Evolutionary conservation across 129 eudicot species (phyloP).

Genomic region (Scalesia atractyloides): DNA sequence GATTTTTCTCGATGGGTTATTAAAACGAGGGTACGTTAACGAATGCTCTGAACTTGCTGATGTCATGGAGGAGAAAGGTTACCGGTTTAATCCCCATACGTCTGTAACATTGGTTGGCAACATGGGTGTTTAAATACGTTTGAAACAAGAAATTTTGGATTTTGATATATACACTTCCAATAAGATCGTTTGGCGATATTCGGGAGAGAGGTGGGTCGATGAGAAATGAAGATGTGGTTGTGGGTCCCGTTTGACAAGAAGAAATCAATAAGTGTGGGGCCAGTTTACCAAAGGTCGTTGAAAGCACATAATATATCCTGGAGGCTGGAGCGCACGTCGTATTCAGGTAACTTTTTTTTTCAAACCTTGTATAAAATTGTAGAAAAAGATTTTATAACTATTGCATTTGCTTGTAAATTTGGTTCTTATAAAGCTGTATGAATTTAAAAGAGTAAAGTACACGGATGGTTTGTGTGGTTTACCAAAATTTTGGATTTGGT

Average conservation of each 20-base stretch:
- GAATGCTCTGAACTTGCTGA: constrained; percentile 61
- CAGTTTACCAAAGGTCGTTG: constrained; percentile 8
- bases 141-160: constrained; percentile 13
- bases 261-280: constrained; percentile 2
- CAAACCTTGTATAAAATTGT: not conserved
- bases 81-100: constrained; percentile 55
- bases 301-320: constrained; percentile 22
- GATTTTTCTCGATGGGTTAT: constrained; percentile 74
- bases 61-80: constrained; percentile 69
- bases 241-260: constrained; percentile 1
- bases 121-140: constrained; percentile 21
- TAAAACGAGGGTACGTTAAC: constrained; percentile 56
- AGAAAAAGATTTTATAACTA: not conserved
- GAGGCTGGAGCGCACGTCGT: constrained; percentile 1
- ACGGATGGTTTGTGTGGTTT: no score
- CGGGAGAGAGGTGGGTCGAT: not conserved
- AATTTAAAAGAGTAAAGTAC: no score
- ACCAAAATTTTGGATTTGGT: no score
- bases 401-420: not conserved
- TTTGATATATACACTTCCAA: constrained; percentile 12
- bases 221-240: constrained; percentile 2
- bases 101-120: constrained; percentile 49
- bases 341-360: constrained; percentile 25
- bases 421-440: constrained; percentile 1
- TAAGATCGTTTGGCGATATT: constrained; percentile 33